Base-by-base conservation (phyloP, 176 grass and related monocot species). In the Oryza meyeriana region DNA sequence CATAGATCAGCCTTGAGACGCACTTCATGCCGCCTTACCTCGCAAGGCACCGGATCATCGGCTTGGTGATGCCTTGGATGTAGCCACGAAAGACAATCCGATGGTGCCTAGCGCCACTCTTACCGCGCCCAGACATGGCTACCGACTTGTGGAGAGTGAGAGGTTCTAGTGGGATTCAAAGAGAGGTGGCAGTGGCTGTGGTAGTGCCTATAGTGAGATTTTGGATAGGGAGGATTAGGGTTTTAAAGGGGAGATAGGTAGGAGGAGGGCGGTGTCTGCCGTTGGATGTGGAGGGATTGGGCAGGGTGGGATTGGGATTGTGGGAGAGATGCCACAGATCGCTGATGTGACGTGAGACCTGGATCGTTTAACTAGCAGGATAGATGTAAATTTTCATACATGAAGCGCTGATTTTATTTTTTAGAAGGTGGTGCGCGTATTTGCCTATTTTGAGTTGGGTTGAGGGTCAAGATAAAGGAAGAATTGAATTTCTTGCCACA, bases 1-100 rank as follows among this genome's bases (percentile, higher is more conserved):
- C 89, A 44, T 98, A 98, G 81, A 94, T 98, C 33, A 98, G 84
- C 0, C 95, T 84, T 0, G 77, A 89, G 80, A 98, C 94, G 82
- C 86, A 86, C 88, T 98, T 98, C 12, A 98, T 88, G 40, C 90
- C 88, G 3, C 89, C 92, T 71, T 70, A 75, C 63, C 82, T 68
- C 17, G 73, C 72, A 63, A 77, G 72, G 10, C 82, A 33, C 25
- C 64, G 33, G 82, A 84, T 84, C 63, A 45, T 63, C 63, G 63
- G 72, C 82, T 84, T 84, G 63, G 82, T 77, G 73, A 84, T 77
- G 47, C 82, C 82, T 72, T 84, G 72, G 72, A 84, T 77, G 72
- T 84, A 69, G 72, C 16, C 3, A 5, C 18, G 6, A 22, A 55
- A 10, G 48, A 22, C 18, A 7, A 0, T 22, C 18, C 18, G 6